Conservation (phyloP, 768 basidiomycete genomes). For the Coprinopsis sp. region DNA sequence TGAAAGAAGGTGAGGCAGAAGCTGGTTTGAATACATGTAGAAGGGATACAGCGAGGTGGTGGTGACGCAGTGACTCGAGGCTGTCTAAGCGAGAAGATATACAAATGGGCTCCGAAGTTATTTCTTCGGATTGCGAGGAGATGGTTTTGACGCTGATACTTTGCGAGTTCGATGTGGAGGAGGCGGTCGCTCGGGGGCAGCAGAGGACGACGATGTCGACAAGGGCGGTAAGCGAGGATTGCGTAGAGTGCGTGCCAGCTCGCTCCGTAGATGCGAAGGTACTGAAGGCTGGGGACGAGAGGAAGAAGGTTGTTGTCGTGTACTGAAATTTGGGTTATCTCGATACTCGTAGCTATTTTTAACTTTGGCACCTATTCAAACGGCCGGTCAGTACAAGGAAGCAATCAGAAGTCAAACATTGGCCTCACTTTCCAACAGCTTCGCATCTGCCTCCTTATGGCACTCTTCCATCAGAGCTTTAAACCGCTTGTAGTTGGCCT, state of each 20-base stretch:
- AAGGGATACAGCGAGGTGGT: not conserved
- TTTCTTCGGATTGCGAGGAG: not conserved
- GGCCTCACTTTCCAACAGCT: constrained; percentile 56
- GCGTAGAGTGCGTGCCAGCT: too few species aligned
- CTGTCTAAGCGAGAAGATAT: not conserved
- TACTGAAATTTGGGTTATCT: too few species aligned
- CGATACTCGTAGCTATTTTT: not conserved
- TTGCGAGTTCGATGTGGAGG: not conserved
- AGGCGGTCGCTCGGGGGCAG: not conserved
- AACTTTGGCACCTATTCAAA: too few species aligned
- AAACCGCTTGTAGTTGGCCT: constrained; percentile 81
- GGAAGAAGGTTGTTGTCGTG: too few species aligned
- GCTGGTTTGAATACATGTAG: not conserved
- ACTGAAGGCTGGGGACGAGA: too few species aligned
- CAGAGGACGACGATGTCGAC: not conserved
- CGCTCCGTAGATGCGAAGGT: too few species aligned
- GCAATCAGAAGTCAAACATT: not conserved
- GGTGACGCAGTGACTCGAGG: too few species aligned
- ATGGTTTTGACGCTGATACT: not conserved
- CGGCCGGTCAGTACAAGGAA: not conserved
- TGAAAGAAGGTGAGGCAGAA: too few species aligned
- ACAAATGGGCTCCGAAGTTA: not conserved
- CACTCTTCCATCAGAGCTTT: constrained; percentile 78
- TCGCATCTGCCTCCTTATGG: constrained; percentile 69
- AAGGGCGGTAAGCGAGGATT: not conserved